These are phyloP conservation scores for Steccherinum ochraceum DNA, from an alignment of 768 basidiomycete species.

Conservation along the genomic window DNA sequence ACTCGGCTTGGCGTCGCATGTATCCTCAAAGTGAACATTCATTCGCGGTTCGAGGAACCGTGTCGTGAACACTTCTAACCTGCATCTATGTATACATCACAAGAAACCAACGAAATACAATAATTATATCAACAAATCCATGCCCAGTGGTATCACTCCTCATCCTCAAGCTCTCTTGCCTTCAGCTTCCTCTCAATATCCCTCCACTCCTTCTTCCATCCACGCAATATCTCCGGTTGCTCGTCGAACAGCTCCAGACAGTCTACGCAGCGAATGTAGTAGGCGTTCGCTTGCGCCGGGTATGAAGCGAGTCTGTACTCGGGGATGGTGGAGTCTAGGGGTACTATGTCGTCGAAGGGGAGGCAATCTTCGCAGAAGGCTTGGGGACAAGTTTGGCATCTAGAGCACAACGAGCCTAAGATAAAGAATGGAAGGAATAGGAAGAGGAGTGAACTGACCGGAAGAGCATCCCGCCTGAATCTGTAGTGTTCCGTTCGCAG, in stretches of 20 bases:
- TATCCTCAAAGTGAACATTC: too few species aligned
- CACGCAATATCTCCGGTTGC: constrained; percentile 31
- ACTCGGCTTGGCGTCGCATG: too few species aligned
- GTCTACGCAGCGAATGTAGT: constrained; percentile 46
- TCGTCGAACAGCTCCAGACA: constrained; percentile 33
- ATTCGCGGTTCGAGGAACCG: too few species aligned
- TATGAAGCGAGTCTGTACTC: constrained; percentile 44
- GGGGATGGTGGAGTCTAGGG: constrained; percentile 48
- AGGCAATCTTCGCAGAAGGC: constrained; percentile 62
- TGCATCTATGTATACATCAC: too few species aligned
- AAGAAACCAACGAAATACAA: too few species aligned
- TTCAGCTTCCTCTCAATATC: constrained; percentile 29
- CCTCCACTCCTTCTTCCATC: constrained; percentile 38
- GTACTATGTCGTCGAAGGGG: constrained; percentile 40
- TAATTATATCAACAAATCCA: too few species aligned
- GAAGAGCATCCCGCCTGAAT: constrained; percentile 54
- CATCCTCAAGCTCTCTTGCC: too few species aligned
- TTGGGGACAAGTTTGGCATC: constrained; percentile 53
- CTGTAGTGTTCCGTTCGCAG: constrained; percentile 37
- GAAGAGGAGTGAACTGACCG: constrained; percentile 28
- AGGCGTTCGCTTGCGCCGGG: constrained; percentile 29
- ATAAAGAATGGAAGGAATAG: not conserved
- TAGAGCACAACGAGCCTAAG: constrained; percentile 12
- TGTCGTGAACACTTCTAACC: too few species aligned
- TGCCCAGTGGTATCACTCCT: too few species aligned